Percentiles rank a stretch among this genome's conserved stretches.
Evolutionary conservation across 805 yeast genomes (phyloP).

Genomic region (Naumovozyma dairenensis): DNA sequence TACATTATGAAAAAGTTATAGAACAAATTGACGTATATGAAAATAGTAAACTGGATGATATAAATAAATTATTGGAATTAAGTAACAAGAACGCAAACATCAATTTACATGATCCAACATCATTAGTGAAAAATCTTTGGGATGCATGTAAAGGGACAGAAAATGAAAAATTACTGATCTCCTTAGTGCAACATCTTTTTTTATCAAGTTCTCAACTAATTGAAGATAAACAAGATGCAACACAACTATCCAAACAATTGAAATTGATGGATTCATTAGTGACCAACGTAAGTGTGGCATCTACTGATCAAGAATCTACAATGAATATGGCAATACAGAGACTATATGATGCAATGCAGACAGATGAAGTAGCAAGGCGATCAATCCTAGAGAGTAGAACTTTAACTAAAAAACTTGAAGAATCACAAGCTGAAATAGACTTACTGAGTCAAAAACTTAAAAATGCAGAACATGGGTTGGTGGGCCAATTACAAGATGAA

Average conservation of each 20-base stretch:
- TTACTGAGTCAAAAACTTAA: constrained; percentile 56
- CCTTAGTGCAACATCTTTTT: constrained; percentile 35
- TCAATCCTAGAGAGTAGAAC: constrained; percentile 57
- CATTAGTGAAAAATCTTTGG: constrained; percentile 45
- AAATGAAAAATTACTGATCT: constrained; percentile 39
- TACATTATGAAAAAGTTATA: constrained; percentile 53
- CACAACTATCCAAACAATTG: constrained; percentile 25
- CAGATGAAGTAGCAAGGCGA: constrained; percentile 81
- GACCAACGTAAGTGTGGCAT: constrained; percentile 49
- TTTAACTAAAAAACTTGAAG: constrained; percentile 42
- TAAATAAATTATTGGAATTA: constrained; percentile 20
- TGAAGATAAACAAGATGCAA: constrained; percentile 18
- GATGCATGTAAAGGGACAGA: constrained; percentile 46
- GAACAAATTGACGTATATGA: constrained; percentile 60
- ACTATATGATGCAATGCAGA: constrained; percentile 63
- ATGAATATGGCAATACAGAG: constrained; percentile 75
- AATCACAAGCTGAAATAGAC: constrained; percentile 44
- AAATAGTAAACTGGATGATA: constrained; percentile 32
- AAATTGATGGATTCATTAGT: constrained; percentile 63
- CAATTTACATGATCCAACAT: constrained; percentile 52
- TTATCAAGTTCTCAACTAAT: constrained; percentile 22
- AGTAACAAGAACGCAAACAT: constrained; percentile 28
- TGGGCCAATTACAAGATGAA: constrained; percentile 57
- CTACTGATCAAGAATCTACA: constrained; percentile 47
- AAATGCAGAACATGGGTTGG: constrained; percentile 74